Percentiles rank a stretch among this genome's conserved stretches.
Evolutionary conservation across 495 filamentous ascomycete genomes (phyloP).

Genomic region (Hyaloscypha hepaticicola): DNA sequence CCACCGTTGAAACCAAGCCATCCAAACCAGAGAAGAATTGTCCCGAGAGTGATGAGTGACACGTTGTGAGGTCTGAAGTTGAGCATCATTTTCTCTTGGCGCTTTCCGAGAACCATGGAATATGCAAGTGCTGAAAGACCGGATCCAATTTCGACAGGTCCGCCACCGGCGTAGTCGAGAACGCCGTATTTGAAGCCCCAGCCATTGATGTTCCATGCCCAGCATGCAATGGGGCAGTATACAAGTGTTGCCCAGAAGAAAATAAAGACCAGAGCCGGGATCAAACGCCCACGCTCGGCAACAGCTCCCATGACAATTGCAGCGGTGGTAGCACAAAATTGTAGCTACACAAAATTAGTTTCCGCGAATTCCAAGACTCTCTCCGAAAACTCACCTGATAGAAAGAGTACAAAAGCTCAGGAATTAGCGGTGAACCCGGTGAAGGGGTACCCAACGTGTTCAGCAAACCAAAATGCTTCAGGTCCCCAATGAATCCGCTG

Average conservation of each 20-base stretch:
- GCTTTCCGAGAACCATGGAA: slow-evolving; percentile 90
- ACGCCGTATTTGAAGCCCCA: slow-evolving; percentile 93
- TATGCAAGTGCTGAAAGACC: slow-evolving; percentile 92
- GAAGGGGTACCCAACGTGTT: slow-evolving; percentile 78
- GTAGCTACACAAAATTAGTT: slow-evolving; percentile 59
- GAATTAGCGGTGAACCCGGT: slow-evolving; percentile 75
- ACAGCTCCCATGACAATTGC: slow-evolving; percentile 91
- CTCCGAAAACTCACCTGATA: slow-evolving; percentile 58
- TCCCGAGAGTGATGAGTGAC: slow-evolving; percentile 93
- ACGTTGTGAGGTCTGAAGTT: slow-evolving; percentile 93
- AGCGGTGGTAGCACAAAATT: slow-evolving; percentile 91
- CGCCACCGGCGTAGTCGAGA: slow-evolving; percentile 94
- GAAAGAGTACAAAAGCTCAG: slow-evolving; percentile 87
- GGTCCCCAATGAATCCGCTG: slow-evolving; percentile 79
- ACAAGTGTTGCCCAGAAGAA: slow-evolving; percentile 97
- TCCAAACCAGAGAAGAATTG: slow-evolving; percentile 95
- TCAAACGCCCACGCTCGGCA: slow-evolving; percentile 88
- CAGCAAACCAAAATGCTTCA: slow-evolving; percentile 82
- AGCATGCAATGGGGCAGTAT: slow-evolving; percentile 94
- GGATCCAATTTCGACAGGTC: slow-evolving; percentile 96
- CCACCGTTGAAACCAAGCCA: slow-evolving; percentile 99
- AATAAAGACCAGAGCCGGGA: slow-evolving; percentile 92
- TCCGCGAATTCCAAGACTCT: neutral
- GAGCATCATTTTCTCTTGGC: slow-evolving; percentile 99
- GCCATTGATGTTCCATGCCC: slow-evolving; percentile 92